Conservation (phyloP, 805 yeast species). For the Grigorovia yakushimaensis region DNA sequence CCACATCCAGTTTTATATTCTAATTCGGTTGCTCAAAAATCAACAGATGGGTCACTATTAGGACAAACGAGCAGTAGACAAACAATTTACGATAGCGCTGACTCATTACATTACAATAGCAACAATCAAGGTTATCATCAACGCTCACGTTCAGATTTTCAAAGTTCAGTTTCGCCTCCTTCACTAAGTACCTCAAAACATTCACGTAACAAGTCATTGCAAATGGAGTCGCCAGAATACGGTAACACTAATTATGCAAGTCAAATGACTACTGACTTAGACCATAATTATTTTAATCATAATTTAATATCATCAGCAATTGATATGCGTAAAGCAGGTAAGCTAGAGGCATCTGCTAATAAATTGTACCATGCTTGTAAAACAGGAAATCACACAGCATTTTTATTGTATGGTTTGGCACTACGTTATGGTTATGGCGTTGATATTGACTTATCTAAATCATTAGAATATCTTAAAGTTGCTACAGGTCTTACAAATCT, state of each 20-base stretch:
- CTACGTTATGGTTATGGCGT: conserved; percentile 63
- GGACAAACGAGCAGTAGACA: not conserved
- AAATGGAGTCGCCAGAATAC: not conserved
- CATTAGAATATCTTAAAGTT: conserved; percentile 51
- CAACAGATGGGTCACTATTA: not conserved
- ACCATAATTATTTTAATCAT: not conserved
- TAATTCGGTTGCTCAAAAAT: not conserved
- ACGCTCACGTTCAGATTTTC: not conserved
- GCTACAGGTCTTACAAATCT: conserved; percentile 35
- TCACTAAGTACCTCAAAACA: not conserved
- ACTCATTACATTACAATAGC: not conserved
- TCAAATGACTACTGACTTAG: not conserved
- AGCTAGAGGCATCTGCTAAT: conserved; percentile 58
- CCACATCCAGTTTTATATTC: conserved; percentile 12
- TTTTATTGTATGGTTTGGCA: conserved; percentile 59
- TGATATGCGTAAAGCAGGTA: conserved; percentile 45
- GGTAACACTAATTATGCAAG: not conserved
- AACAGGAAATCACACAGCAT: conserved; percentile 54
- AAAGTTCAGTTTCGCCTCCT: not conserved
- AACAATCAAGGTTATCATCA: not conserved
- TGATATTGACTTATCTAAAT: conserved; percentile 41
- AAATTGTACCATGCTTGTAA: conserved; percentile 57
- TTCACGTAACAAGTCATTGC: not conserved
- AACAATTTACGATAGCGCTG: not conserved
- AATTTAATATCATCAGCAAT: conserved; percentile 28